These are phyloP conservation scores for Colletotrichum spaethianum DNA, from an alignment of 2,329 filamentous ascomycete genomes.

Conservation along the genomic window DNA sequence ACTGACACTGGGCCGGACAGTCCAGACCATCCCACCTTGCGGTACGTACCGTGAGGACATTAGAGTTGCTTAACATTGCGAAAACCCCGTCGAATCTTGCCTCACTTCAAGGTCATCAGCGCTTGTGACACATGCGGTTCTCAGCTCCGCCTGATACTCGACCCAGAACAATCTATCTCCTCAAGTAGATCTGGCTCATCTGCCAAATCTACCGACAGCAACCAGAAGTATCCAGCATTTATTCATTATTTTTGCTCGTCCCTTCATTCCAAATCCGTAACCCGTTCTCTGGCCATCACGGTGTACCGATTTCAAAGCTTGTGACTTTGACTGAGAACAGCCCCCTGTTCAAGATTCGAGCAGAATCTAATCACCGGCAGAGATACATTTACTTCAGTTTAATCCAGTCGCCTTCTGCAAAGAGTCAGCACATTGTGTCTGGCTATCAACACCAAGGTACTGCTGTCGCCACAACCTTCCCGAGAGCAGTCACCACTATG, in stretches of 20 bases:
- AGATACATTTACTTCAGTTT: neutral
- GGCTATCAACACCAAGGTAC: neutral
- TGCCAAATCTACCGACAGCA: too few species aligned
- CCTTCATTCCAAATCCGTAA: neutral
- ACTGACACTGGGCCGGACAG: too few species aligned
- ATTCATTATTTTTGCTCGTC: neutral
- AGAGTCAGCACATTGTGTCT: neutral
- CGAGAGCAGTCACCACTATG: conserved; percentile 70
- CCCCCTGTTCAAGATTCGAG: neutral
- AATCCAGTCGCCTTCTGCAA: neutral
- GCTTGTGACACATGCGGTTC: too few species aligned
- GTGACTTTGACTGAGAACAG: neutral
- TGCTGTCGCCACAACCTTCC: neutral
- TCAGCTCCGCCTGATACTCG: neutral
- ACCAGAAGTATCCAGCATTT: neutral
- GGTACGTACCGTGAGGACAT: neutral
- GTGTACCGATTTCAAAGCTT: neutral
- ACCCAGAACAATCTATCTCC: neutral
- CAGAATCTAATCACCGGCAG: neutral
- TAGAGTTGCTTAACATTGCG: neutral
- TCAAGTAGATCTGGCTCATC: neutral
- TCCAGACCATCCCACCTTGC: neutral
- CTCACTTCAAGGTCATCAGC: neutral
- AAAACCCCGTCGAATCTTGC: neutral
- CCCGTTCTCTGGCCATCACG: neutral